Conservation (phyloP, 1,284 basidiomycete species). For the Apiotrichum gamsii region DNA sequence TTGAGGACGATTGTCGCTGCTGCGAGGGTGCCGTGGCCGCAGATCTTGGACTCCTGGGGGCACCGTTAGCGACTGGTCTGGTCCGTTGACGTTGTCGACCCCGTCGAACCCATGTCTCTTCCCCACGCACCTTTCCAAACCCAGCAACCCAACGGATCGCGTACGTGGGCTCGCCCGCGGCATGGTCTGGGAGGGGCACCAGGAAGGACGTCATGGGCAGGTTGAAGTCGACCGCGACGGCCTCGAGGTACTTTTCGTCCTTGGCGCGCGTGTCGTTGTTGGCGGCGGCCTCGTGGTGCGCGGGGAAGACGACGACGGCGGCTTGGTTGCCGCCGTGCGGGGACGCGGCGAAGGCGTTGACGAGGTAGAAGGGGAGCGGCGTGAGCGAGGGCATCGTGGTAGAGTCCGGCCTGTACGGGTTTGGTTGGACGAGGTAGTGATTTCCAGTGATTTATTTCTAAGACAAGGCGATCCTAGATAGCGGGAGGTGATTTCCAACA, state of each 20-base stretch:
- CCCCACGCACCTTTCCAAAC: slow-evolving; percentile 12
- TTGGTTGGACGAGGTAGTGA: no score
- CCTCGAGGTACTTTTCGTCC: slow-evolving; percentile 24
- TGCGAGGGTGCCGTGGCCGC: slow-evolving; percentile 37
- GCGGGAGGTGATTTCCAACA: no score
- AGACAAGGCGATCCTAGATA: no score
- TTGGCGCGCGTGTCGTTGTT: slow-evolving; percentile 12
- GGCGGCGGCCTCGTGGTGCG: no score
- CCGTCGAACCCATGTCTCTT: no score
- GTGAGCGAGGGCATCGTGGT: neutral
- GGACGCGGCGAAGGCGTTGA: slow-evolving; percentile 33
- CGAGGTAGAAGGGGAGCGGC: slow-evolving; percentile 22
- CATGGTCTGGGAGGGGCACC: slow-evolving; percentile 6
- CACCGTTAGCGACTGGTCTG: neutral
- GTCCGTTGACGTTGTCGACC: no score
- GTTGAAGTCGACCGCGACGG: slow-evolving; percentile 28
- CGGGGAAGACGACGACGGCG: slow-evolving; percentile 30
- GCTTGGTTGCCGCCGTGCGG: slow-evolving; percentile 36
- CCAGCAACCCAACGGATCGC: slow-evolving; percentile 31
- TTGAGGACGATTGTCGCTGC: slow-evolving; percentile 15
- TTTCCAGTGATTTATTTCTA: no score
- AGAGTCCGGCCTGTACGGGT: no score
- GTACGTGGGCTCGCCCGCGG: slow-evolving; percentile 8
- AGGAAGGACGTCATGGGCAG: slow-evolving; percentile 32
- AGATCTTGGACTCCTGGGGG: slow-evolving; percentile 30